Conservation (phyloP, 2,329 filamentous ascomycete genomes). For the Calonectria pteridis region DNA sequence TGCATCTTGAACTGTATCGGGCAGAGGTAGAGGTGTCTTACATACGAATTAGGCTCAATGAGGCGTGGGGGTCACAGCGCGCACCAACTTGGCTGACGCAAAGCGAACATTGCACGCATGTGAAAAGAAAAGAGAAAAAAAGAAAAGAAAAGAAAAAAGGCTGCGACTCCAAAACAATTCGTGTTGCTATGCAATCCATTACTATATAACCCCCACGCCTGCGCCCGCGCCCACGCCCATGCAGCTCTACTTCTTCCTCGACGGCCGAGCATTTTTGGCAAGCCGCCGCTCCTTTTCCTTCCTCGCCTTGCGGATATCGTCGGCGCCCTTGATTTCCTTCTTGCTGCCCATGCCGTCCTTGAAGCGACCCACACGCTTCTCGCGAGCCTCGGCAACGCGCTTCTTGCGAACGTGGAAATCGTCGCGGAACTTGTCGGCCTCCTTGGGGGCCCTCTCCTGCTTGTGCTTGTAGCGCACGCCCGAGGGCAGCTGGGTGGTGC, state of each 20-base stretch:
- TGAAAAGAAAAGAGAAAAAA: no score
- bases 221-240: not conserved
- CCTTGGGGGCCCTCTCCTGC: constrained; percentile 88
- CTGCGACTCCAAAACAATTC: not conserved
- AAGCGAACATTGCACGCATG: not conserved
- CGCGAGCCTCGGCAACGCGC: constrained; percentile 86
- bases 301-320: constrained; percentile 88
- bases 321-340: constrained; percentile 82
- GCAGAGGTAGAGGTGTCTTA: constrained; percentile 1
- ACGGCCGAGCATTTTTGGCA: constrained; percentile 90
- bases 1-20: not conserved
- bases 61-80: constrained; percentile 21
- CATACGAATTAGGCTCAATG: constrained; percentile 13
- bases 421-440: constrained; percentile 90
- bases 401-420: constrained; percentile 94
- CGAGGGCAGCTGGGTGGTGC: constrained; percentile 43
- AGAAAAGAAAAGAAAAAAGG: not conserved
- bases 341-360: constrained; percentile 79
- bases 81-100: not conserved
- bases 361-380: constrained; percentile 83
- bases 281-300: constrained; percentile 80
- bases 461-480: constrained; percentile 82
- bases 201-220: constrained; percentile 3
- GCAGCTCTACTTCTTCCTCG: constrained; percentile 64
- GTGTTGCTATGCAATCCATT: not conserved